Evolutionary conservation across 2,329 filamentous ascomycete genomes (phyloP).

Genomic region (Apiospora marii): DNA sequence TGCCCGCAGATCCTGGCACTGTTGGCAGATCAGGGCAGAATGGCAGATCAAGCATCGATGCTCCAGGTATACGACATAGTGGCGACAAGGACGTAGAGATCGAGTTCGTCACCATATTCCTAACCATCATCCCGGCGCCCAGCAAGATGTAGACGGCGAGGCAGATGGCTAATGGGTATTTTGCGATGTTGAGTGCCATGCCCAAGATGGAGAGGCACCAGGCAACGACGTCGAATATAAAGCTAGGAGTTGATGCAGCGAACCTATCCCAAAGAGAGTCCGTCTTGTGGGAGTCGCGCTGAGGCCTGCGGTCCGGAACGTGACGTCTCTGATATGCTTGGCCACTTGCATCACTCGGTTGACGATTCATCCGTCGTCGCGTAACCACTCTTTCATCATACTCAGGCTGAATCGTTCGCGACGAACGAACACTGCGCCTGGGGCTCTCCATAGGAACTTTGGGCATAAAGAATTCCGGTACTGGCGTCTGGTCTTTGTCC

Average conservation of each 20-base stretch:
- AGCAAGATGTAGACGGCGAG: slow-evolving; percentile 68
- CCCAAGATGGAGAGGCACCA: slow-evolving; percentile 65
- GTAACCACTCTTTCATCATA: slow-evolving; percentile 38
- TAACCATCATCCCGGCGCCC: slow-evolving; percentile 64
- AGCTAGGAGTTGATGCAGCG: slow-evolving; percentile 45
- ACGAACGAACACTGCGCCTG: slow-evolving; percentile 45
- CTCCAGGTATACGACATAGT: slow-evolving; percentile 74
- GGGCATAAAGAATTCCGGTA: slow-evolving; percentile 64
- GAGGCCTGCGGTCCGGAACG: neutral
- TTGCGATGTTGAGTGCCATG: slow-evolving; percentile 67
- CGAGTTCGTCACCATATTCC: slow-evolving; percentile 69
- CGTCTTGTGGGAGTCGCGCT: slow-evolving; percentile 27
- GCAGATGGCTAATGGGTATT: slow-evolving; percentile 69
- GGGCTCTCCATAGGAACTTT: slow-evolving; percentile 51
- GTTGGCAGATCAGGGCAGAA: slow-evolving; percentile 60
- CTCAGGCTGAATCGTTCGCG: slow-evolving; percentile 43
- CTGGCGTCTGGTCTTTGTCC: slow-evolving; percentile 50
- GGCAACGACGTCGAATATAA: slow-evolving; percentile 48
- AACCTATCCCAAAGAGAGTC: slow-evolving; percentile 43
- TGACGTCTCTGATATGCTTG: slow-evolving; percentile 28
- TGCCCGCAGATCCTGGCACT: slow-evolving; percentile 33
- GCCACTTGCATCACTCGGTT: slow-evolving; percentile 33
- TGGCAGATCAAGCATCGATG: slow-evolving; percentile 65
- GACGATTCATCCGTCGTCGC: slow-evolving; percentile 39
- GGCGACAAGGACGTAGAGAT: slow-evolving; percentile 70